Evolutionary conservation across 352 stramenopile species (phyloP).

Genomic region (Pythium volutum): DNA sequence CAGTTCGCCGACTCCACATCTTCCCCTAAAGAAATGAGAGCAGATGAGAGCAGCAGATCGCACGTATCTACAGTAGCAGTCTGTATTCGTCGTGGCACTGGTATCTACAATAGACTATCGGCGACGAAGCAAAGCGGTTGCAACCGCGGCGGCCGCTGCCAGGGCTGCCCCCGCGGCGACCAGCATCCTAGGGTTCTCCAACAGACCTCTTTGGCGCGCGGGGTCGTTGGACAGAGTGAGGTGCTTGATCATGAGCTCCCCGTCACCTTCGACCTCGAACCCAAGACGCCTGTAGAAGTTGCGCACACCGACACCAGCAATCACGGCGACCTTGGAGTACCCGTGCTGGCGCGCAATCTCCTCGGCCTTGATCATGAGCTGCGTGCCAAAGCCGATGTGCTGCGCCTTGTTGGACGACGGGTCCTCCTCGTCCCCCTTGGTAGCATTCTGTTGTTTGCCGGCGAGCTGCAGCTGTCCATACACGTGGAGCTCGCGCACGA

Average conservation of each 20-base stretch:
- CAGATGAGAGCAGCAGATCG: neutral
- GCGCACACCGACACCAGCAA: slow-evolving; percentile 87
- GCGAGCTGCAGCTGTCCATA: slow-evolving; percentile 86
- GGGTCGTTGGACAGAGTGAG: slow-evolving; percentile 20
- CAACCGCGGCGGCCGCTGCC: slow-evolving; percentile 1
- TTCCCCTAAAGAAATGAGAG: slow-evolving; percentile 10
- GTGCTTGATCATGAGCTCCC: slow-evolving; percentile 87
- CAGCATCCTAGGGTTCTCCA: slow-evolving; percentile 7
- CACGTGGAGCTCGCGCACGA: slow-evolving; percentile 90
- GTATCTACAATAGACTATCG: slow-evolving; percentile 13
- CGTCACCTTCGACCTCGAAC: slow-evolving; percentile 84
- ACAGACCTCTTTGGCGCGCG: neutral
- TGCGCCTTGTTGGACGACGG: slow-evolving; percentile 64
- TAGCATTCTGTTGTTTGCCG: slow-evolving; percentile 41
- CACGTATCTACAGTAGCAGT: neutral
- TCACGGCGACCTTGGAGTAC: slow-evolving; percentile 84
- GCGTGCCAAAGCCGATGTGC: slow-evolving; percentile 87
- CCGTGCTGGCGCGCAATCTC: slow-evolving; percentile 68
- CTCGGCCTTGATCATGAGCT: slow-evolving; percentile 82
- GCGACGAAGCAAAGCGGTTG: slow-evolving; percentile 13
- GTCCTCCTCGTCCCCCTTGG: slow-evolving; percentile 16
- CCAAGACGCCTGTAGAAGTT: slow-evolving; percentile 90
- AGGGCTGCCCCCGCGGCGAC: slow-evolving; percentile 6
- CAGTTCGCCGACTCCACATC: slow-evolving; percentile 9
- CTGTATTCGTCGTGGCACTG: neutral